phyloP scores from a whole-genome alignment of 495 filamentous ascomycete species.

The Amphirosellinia nigrospora region DNA sequence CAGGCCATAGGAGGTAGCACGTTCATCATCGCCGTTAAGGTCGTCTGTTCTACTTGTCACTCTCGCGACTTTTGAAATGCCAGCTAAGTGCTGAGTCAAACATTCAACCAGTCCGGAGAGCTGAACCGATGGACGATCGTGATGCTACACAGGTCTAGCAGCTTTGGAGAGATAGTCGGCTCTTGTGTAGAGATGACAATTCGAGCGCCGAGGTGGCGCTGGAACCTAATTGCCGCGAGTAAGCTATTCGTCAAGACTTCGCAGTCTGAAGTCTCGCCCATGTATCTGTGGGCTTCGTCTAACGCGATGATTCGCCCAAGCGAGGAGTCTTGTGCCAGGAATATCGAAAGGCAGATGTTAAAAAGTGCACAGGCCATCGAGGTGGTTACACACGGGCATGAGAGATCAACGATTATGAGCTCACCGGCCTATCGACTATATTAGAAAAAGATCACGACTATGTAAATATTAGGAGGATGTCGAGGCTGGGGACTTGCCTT shows the following conservation, averaged over 20 bases:
- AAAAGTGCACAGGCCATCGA: constrained; percentile 72
- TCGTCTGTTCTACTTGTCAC: constrained; percentile 31
- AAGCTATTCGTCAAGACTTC: constrained; percentile 68
- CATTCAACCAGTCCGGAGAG: constrained; percentile 69
- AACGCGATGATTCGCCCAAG: constrained; percentile 50
- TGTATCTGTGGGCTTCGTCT: constrained; percentile 52
- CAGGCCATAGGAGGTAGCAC: not conserved
- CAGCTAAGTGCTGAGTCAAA: constrained; percentile 69
- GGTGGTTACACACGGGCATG: constrained; percentile 71
- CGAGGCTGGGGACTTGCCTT: constrained; percentile 33
- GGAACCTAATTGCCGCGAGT: constrained; percentile 67
- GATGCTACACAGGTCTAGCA: constrained; percentile 74
- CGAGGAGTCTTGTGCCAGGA: constrained; percentile 56
- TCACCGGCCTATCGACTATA: constrained; percentile 49
- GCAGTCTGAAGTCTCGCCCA: constrained; percentile 47
- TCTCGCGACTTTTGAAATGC: constrained; percentile 37
- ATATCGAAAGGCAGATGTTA: constrained; percentile 68
- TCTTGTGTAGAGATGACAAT: constrained; percentile 81
- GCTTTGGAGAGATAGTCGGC: constrained; percentile 70
- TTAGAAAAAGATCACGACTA: not conserved
- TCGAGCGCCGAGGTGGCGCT: constrained; percentile 71
- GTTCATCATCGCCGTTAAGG: not conserved
- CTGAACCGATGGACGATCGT: constrained; percentile 79
- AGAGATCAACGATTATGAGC: constrained; percentile 77
- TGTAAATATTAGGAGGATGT: not conserved